Evolutionary conservation across 768 basidiomycete genomes (phyloP), one percentile per base, ranked within the genome.

Genomic region (Austroboletus eburneus): DNA sequence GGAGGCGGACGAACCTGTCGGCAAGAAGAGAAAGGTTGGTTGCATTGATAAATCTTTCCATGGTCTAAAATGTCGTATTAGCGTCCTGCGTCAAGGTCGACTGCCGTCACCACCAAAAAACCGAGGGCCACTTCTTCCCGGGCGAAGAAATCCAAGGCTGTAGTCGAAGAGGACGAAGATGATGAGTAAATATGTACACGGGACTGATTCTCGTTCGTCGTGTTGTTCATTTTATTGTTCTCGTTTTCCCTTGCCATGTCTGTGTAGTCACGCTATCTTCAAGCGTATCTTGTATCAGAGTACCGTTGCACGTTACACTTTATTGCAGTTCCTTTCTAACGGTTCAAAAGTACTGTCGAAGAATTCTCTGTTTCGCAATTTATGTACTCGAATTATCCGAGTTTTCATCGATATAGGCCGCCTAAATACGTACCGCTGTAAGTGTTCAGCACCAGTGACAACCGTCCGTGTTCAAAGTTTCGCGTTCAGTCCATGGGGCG

Each of bases 11-110:
- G 62, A 62, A 54, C 64, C 62, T 17, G 46, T 46, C 9, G 61
- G 59, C 57, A 86, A 81, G 72, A 90, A 89, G 69, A 81, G 84
- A 68, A 85, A 87, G 80, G 85, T 81, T 56, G 18, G 68, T 18
- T n/a, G n/a, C 16, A 9, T 1, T 12, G 36, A 4, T 12, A 8
- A 27, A n/a, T 35, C 20, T 22, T 23, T 39, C 30, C 30, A 4
- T 36, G 25, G 9, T 46, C 48, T 46, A 46, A 60, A 25, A 35
- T 17, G 40, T 37, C 23, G 20, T 50, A n/a, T n/a, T n/a, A 78
- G 75, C 72, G 71, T 46, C 68, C 74, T 4, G 63, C 64, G 10
- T 52, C 71, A 27, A 58, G n/a, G n/a, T n/a, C 71, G 9, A 80
- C 79, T 21, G 55, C 74, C 20, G 67, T 75, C 3, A 53, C 65